Conservation (phyloP, 2,329 filamentous ascomycete genomes). For the Penicillium sp. region DNA sequence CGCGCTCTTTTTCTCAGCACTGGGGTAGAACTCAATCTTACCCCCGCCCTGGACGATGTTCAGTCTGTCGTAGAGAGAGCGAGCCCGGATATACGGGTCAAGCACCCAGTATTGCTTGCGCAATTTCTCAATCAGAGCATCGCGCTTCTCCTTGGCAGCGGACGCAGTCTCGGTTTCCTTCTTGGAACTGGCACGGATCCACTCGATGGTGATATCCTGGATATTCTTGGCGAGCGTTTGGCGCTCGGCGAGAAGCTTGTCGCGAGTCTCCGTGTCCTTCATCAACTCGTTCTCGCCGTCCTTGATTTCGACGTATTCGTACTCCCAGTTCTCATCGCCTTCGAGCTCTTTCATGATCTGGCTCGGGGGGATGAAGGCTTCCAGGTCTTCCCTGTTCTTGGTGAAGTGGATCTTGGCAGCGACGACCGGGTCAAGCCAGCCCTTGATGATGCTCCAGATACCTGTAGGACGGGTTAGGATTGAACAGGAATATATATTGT, state of each 20-base stretch:
- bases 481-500: background rate
- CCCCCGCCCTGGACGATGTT: constrained; percentile 69
- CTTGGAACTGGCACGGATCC: constrained; percentile 61
- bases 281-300: constrained; percentile 74
- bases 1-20: constrained; percentile 9
- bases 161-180: constrained; percentile 47
- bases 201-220: constrained; percentile 70
- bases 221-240: constrained; percentile 67
- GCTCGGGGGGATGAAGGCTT: constrained; percentile 67
- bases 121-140: constrained; percentile 62
- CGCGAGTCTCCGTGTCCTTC: constrained; percentile 63
- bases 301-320: constrained; percentile 74
- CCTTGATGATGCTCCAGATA: constrained; percentile 93
- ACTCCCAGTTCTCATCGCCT: constrained; percentile 80
- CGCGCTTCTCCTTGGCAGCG: constrained; percentile 57
- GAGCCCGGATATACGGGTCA: constrained; percentile 81
- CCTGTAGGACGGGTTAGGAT: constrained; percentile 48
- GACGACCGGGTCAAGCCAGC: constrained; percentile 96
- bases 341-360: constrained; percentile 81
- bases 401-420: constrained; percentile 93
- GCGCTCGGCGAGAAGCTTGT: constrained; percentile 63
- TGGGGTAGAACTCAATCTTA: constrained; percentile 67
- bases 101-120: constrained; percentile 80
- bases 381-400: constrained; percentile 74
- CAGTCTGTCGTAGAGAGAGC: constrained; percentile 78